Percentiles rank a stretch among this genome's conserved stretches.
phyloP scores from a whole-genome alignment of 2,329 filamentous ascomycete species.

The Fusarium sp. region DNA sequence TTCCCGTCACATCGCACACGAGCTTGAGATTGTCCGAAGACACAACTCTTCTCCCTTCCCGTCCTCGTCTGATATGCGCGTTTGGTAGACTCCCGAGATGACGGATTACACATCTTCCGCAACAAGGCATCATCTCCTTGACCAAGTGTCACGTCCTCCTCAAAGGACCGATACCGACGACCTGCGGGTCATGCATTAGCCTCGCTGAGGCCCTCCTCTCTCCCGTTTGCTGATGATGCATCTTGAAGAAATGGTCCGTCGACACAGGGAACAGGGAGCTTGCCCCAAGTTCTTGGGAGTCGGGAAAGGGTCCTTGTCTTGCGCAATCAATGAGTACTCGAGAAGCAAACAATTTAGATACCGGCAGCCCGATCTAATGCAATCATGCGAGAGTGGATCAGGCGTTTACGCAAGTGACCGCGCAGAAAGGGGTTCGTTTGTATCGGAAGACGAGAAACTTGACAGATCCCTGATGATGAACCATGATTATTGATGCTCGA shows the following conservation, averaged over 20 bases:
- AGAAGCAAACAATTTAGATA: not conserved
- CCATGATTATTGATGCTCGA: not conserved
- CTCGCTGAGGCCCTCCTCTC: not conserved
- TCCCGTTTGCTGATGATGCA: not conserved
- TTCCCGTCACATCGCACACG: slow-evolving; percentile 19
- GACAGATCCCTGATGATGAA: not conserved
- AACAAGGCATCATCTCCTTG: slow-evolving; percentile 31
- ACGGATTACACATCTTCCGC: slow-evolving; percentile 29
- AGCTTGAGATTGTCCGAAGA: slow-evolving; percentile 23
- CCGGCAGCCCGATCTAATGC: not conserved
- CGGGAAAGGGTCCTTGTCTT: not conserved
- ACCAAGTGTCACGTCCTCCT: slow-evolving; percentile 18
- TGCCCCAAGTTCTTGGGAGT: not conserved
- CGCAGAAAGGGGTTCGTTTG: not conserved
- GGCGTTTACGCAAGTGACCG: not conserved
- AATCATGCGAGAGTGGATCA: not conserved
- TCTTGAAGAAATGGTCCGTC: not conserved
- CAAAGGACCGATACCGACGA: slow-evolving; percentile 32
- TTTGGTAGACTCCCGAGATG: slow-evolving; percentile 15
- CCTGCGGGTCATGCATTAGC: slow-evolving; percentile 3
- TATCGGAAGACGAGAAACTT: not conserved
- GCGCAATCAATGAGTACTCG: slow-evolving; percentile 9
- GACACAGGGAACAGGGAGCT: not conserved
- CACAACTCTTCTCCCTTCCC: not conserved
- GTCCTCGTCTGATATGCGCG: not conserved